Conservation (phyloP, 495 filamentous ascomycete genomes). For the Extremus antarcticus region DNA sequence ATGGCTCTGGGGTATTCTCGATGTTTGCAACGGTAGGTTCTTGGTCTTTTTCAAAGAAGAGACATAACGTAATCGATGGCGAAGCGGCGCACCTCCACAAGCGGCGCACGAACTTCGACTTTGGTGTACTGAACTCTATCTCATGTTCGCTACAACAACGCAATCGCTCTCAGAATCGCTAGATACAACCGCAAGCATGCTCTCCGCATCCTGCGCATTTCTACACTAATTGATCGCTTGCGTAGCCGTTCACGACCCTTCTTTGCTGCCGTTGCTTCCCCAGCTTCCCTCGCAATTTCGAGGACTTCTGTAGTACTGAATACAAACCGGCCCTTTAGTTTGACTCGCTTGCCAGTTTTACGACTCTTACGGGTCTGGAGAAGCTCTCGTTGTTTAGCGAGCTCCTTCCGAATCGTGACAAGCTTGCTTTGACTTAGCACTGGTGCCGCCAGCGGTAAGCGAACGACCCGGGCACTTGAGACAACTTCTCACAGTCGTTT, state of each 20-base stretch:
- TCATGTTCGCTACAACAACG: background rate
- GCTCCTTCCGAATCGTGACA: too few relatives aligned
- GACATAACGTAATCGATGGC: background rate
- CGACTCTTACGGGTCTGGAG: background rate
- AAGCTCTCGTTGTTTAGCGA: too few relatives aligned
- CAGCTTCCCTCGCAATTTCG: background rate
- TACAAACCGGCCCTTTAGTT: background rate
- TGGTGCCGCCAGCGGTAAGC: too few relatives aligned
- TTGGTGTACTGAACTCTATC: background rate
- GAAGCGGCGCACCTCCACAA: background rate
- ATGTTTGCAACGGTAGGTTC: too few relatives aligned
- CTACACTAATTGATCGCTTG: background rate
- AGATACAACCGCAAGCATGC: background rate
- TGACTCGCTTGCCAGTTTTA: background rate
- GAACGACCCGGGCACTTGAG: too few relatives aligned
- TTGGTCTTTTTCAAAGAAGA: too few relatives aligned
- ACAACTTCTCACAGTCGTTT: too few relatives aligned
- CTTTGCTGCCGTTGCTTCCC: background rate
- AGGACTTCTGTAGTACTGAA: background rate
- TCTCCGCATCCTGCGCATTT: background rate
- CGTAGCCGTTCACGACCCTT: background rate
- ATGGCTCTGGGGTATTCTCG: too few relatives aligned
- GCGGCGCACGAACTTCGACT: background rate
- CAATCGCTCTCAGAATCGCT: background rate
- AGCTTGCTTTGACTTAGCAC: too few relatives aligned